Conservation (phyloP, 352 stramenopile species). For the Thraustochytrium striatum region DNA sequence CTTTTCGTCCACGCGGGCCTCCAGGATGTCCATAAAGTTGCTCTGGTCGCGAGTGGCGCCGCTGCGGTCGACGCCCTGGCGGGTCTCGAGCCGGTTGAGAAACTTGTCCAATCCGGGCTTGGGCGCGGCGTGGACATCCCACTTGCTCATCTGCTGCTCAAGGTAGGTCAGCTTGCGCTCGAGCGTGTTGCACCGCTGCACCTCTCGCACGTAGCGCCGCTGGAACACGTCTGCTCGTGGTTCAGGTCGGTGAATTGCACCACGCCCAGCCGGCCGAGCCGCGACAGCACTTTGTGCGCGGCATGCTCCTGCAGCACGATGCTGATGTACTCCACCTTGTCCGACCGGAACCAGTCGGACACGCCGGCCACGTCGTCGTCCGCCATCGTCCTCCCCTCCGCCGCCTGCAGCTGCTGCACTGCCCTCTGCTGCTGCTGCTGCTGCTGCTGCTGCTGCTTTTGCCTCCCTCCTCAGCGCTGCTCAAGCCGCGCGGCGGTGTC, state of each 20-base stretch:
- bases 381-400: not conserved
- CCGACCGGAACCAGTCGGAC: conserved; percentile 37
- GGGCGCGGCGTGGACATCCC: conserved; percentile 74
- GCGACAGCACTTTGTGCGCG: conserved; percentile 39
- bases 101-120: conserved; percentile 71
- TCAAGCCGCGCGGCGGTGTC: too few species aligned
- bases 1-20: conserved; percentile 90
- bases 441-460: too few species aligned
- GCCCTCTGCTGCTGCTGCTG: too few species aligned
- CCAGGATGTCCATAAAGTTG: conserved; percentile 84
- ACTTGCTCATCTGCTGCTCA: conserved; percentile 84
- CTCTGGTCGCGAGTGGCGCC: not conserved
- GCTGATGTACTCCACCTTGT: conserved; percentile 46
- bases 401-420: too few species aligned
- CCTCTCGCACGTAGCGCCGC: conserved; percentile 94
- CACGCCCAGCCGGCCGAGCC: conserved; percentile 67
- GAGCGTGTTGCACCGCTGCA: conserved; percentile 98
- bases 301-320: conserved; percentile 46
- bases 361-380: conserved; percentile 7
- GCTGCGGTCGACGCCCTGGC: not conserved
- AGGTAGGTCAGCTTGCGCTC: conserved; percentile 98
- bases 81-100: conserved; percentile 54
- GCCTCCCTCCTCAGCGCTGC: too few species aligned
- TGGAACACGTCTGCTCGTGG: conserved; percentile 97
- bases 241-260: conserved; percentile 99